Percentiles rank a stretch among this genome's conserved stretches.
These are phyloP conservation scores for Chrysophaeum taylorii DNA, from an alignment of 352 stramenopile species.

Conservation along the genomic window DNA sequence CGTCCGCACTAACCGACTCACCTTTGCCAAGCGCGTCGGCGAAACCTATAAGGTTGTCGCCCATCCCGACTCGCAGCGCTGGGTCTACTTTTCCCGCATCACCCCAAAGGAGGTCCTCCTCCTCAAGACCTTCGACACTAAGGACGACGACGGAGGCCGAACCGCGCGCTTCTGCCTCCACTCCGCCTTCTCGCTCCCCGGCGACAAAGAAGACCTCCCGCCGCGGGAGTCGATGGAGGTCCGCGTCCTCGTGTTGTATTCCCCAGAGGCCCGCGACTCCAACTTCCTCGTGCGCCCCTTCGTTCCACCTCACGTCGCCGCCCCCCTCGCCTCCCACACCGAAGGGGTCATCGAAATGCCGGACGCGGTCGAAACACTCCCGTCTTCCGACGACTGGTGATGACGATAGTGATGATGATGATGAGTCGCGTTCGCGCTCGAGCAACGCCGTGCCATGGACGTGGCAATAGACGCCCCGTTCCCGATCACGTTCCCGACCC, in stretches of 20 bases:
- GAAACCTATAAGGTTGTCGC: not conserved
- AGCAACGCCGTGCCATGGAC: too few species aligned
- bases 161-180: not conserved
- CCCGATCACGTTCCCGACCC: too few species aligned
- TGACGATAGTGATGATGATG: too few species aligned
- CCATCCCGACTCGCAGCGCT: not conserved
- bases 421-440: too few species aligned
- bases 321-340: not conserved
- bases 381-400: not conserved
- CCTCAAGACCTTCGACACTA: not conserved
- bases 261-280: not conserved
- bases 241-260: not conserved
- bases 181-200: not conserved
- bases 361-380: not conserved
- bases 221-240: not conserved
- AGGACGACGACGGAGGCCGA: too few species aligned
- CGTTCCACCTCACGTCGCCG: not conserved
- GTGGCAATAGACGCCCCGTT: too few species aligned
- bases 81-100: not conserved
- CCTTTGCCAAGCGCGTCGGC: not conserved
- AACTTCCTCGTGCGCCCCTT: not conserved
- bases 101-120: not conserved
- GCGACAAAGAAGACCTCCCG: not conserved
- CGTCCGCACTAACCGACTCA: not conserved
- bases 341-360: not conserved